Conservation (phyloP, 2,329 filamentous ascomycete species). For the Pleomassaria siparia region DNA sequence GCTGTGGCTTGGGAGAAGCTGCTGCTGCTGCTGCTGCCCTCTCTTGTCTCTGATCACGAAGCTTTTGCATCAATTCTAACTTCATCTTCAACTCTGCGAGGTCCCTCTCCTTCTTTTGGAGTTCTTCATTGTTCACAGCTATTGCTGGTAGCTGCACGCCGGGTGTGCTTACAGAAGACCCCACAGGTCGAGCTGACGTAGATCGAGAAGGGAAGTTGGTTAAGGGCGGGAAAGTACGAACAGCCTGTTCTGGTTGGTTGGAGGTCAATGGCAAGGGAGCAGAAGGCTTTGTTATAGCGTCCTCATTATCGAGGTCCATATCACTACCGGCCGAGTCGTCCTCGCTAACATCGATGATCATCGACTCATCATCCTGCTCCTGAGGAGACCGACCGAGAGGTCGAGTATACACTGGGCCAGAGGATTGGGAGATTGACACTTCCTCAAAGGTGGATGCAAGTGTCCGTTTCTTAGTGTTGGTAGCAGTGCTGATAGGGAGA, state of each 20-base stretch:
- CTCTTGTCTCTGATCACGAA: background rate
- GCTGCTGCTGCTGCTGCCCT: background rate
- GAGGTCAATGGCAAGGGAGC: background rate
- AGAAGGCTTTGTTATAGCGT: conserved; percentile 38
- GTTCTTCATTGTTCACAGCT: conserved; percentile 43
- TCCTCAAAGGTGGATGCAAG: conserved; percentile 72
- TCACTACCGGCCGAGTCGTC: conserved; percentile 63
- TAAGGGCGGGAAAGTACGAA: conserved; percentile 18
- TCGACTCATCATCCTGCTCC: conserved; percentile 55
- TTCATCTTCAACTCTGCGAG: conserved; percentile 46
- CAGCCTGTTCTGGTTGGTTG: conserved; percentile 8
- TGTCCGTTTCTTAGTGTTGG: conserved; percentile 56
- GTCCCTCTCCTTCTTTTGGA: conserved; percentile 51
- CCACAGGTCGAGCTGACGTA: conserved; percentile 20
- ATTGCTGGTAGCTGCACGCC: conserved; percentile 40
- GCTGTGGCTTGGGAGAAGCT: background rate
- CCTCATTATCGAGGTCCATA: conserved; percentile 64
- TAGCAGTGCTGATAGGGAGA: conserved; percentile 10
- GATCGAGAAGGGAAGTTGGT: conserved; percentile 30
- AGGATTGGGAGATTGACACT: conserved; percentile 40
- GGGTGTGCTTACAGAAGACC: conserved; percentile 32
- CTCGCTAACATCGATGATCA: conserved; percentile 86
- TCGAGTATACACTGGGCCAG: conserved; percentile 54
- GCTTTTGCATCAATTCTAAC: conserved; percentile 21
- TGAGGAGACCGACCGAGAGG: conserved; percentile 61